phyloP scores from a whole-genome alignment of 495 filamentous ascomycete genomes.

The Aspergillus heteromorphus region DNA sequence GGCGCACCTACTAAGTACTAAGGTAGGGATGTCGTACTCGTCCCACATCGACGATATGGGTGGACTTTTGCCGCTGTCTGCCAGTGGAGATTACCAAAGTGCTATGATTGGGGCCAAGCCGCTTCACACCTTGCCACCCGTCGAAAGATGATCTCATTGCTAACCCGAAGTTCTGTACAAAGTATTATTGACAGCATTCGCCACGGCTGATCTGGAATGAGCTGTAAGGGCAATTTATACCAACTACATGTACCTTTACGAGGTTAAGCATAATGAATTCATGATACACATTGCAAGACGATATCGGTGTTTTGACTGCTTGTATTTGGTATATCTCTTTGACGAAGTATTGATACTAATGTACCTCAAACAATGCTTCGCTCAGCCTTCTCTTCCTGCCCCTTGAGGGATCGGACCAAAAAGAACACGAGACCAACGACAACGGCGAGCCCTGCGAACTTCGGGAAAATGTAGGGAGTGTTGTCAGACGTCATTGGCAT shows the following conservation, averaged over 20 bases:
- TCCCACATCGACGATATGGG: no score
- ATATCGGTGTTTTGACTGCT: not conserved
- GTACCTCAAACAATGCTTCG: slow-evolving; percentile 11
- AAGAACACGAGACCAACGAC: slow-evolving; percentile 13
- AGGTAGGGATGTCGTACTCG: no score
- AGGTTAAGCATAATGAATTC: no score
- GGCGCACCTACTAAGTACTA: not conserved
- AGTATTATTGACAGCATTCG: not conserved
- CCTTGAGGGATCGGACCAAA: slow-evolving; percentile 4
- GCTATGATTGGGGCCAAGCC: not conserved
- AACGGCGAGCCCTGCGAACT: slow-evolving; percentile 8
- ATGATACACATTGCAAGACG: no score
- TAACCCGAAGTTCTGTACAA: not conserved
- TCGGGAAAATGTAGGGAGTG: slow-evolving; percentile 9
- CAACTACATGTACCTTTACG: no score
- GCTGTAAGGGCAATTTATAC: no score
- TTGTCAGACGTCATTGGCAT: slow-evolving; percentile 6
- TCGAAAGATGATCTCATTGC: not conserved
- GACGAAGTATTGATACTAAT: not conserved
- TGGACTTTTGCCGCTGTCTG: not conserved
- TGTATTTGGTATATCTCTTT: not conserved
- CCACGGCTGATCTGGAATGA: not conserved
- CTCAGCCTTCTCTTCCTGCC: slow-evolving; percentile 7
- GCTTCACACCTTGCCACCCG: not conserved
- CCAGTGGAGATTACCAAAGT: not conserved